These are phyloP conservation scores for Coffea eugenioides DNA, from an alignment of 257 asterid species.

Conservation along the genomic window DNA sequence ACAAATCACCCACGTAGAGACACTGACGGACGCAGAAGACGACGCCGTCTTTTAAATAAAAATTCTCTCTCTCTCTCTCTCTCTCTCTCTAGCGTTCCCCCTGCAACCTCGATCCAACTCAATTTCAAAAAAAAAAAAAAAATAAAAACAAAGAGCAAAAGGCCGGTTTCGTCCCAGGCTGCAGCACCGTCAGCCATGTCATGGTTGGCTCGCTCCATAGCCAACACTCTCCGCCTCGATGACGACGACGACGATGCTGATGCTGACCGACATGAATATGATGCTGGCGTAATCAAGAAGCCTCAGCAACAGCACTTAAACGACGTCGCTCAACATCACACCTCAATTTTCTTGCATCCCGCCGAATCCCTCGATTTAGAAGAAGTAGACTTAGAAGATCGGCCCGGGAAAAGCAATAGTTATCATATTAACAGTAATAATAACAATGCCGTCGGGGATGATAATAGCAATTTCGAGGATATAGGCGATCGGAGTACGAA, in stretches of 20 bases:
- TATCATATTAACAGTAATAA: not conserved
- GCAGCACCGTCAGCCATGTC: slow-evolving; percentile 59
- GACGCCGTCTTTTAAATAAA: not conserved
- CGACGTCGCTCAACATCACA: slow-evolving; percentile 2
- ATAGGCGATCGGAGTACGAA: slow-evolving; percentile 8
- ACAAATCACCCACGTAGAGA: not conserved
- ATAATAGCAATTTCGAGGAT: slow-evolving; percentile 23
- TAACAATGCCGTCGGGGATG: slow-evolving; percentile 10
- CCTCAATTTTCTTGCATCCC: slow-evolving; percentile 8
- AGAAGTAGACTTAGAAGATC: slow-evolving; percentile 36
- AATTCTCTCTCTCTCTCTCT: too few species aligned
- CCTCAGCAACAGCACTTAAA: not conserved
- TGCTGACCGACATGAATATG: not conserved
- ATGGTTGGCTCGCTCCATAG: slow-evolving; percentile 90
- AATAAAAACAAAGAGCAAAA: too few species aligned
- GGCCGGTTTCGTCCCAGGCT: not conserved
- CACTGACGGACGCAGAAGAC: not conserved
- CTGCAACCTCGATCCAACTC: slow-evolving; percentile 20
- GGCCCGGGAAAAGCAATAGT: slow-evolving; percentile 6
- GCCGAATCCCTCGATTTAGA: slow-evolving; percentile 27
- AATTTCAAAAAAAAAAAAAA: not conserved
- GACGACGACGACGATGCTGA: slow-evolving; percentile 15
- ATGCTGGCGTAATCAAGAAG: not conserved
- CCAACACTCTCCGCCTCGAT: slow-evolving; percentile 74
- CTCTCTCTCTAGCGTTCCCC: not conserved